Percentiles rank a stretch among this genome's conserved stretches.
phyloP scores from a whole-genome alignment of 495 filamentous ascomycete species.

The Neurospora sp. region DNA sequence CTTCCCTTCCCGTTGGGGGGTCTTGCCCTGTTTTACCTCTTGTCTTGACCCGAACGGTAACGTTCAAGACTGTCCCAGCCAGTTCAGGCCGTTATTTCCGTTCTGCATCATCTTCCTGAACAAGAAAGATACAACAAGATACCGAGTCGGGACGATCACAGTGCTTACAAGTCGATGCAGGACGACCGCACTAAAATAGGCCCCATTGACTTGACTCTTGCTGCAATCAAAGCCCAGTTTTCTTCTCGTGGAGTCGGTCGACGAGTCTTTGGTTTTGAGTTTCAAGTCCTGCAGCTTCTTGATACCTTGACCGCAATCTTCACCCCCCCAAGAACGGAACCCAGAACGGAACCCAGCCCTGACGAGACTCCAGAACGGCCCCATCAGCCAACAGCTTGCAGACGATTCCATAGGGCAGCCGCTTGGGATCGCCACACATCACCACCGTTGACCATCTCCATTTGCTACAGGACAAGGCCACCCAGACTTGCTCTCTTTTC shows the following conservation, averaged over 20 bases:
- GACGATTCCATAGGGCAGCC: neutral
- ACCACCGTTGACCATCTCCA: neutral
- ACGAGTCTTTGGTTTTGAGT: neutral
- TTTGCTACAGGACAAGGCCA: neutral
- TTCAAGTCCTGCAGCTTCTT: neutral
- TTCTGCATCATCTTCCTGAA: neutral
- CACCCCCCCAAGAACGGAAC: neutral
- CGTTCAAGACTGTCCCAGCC: neutral
- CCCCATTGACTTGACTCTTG: neutral
- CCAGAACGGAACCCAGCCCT: neutral
- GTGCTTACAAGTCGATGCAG: neutral
- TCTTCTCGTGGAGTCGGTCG: neutral
- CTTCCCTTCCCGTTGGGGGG: neutral
- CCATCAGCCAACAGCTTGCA: conserved; percentile 1
- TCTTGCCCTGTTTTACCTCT: neutral
- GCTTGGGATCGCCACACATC: neutral
- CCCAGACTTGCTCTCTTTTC: neutral
- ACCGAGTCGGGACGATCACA: neutral
- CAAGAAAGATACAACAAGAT: neutral
- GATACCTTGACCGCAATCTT: neutral
- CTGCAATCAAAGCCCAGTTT: neutral
- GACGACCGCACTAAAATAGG: neutral
- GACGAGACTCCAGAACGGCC: conserved; percentile 2
- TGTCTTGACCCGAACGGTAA: neutral
- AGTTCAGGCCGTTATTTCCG: neutral